phyloP scores from a whole-genome alignment of 352 stramenopile genomes.

The Phytophthora meadii region DNA sequence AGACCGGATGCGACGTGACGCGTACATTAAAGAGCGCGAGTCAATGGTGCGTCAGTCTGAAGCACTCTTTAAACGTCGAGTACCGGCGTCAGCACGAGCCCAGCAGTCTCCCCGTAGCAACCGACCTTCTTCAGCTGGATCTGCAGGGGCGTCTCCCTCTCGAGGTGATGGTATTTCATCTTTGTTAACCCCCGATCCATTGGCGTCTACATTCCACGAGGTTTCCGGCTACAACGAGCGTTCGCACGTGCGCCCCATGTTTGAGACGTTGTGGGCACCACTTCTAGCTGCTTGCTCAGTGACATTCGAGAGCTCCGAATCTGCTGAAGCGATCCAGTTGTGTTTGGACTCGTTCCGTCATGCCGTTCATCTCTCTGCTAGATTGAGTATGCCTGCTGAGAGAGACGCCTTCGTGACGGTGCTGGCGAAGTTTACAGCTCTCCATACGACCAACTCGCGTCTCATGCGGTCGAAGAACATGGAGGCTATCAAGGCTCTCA shows the following conservation, averaged over 20 bases:
- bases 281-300: constrained; percentile 97
- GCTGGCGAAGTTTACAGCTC: constrained; percentile 95
- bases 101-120: constrained; percentile 35
- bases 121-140: constrained; percentile 4
- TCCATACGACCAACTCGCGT: constrained; percentile 92
- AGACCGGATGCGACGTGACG: constrained; percentile 77
- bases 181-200: constrained; percentile 32
- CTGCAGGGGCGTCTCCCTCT: constrained; percentile 5
- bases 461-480: constrained; percentile 98
- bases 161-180: constrained; percentile 28
- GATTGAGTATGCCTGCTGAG: constrained; percentile 92
- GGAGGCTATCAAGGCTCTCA: constrained; percentile 96
- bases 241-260: constrained; percentile 95
- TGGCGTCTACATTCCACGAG: constrained; percentile 59
- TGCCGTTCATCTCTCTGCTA: constrained; percentile 90
- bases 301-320: constrained; percentile 95
- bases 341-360: constrained; percentile 97
- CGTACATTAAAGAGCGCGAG: constrained; percentile 86
- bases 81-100: constrained; percentile 35
- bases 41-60: constrained; percentile 85
- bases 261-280: constrained; percentile 98
- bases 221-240: constrained; percentile 75
- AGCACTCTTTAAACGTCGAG: constrained; percentile 75
- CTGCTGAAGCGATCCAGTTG: constrained; percentile 92
- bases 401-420: constrained; percentile 97